These are phyloP conservation scores for Alternaria dauci DNA, from an alignment of 2,329 filamentous ascomycete genomes.

Conservation along the genomic window DNA sequence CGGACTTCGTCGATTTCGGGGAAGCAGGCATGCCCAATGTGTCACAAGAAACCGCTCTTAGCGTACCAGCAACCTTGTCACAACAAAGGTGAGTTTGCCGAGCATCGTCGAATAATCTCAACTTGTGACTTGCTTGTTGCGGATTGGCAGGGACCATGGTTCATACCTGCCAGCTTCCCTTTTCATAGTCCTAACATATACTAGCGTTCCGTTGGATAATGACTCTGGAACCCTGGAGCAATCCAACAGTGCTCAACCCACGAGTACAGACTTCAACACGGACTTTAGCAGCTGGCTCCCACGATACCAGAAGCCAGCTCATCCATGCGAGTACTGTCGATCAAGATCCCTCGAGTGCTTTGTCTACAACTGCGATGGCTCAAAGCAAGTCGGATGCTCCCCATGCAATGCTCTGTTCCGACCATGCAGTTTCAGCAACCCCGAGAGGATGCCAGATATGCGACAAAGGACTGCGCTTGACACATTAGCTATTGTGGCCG, in stretches of 20 bases:
- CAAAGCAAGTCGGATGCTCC: conserved; percentile 54
- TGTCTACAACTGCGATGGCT: conserved; percentile 50
- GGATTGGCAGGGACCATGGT: neutral
- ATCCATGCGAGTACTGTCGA: conserved; percentile 59
- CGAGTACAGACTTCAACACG: conserved; percentile 45
- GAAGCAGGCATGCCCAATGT: conserved; percentile 46
- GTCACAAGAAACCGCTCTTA: conserved; percentile 19
- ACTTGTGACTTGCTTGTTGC: neutral
- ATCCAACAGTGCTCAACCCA: conserved; percentile 13
- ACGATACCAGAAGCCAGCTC: conserved; percentile 55
- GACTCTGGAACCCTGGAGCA: conserved; percentile 14
- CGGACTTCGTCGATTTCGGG: conserved; percentile 52
- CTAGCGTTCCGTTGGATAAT: conserved; percentile 10
- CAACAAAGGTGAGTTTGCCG: conserved; percentile 26
- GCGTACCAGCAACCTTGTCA: conserved; percentile 2
- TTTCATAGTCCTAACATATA: conserved; percentile 14
- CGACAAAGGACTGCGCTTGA: conserved; percentile 53
- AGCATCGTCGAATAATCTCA: neutral
- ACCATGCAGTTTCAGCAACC: conserved; percentile 57
- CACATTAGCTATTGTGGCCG: conserved; percentile 57
- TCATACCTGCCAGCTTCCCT: neutral
- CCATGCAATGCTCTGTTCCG: conserved; percentile 59
- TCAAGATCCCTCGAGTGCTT: conserved; percentile 59
- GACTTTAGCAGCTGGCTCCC: conserved; percentile 59
- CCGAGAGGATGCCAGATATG: conserved; percentile 39